Conservation (phyloP, 257 asterid genomes). For the Solanum lycopersicoides region DNA sequence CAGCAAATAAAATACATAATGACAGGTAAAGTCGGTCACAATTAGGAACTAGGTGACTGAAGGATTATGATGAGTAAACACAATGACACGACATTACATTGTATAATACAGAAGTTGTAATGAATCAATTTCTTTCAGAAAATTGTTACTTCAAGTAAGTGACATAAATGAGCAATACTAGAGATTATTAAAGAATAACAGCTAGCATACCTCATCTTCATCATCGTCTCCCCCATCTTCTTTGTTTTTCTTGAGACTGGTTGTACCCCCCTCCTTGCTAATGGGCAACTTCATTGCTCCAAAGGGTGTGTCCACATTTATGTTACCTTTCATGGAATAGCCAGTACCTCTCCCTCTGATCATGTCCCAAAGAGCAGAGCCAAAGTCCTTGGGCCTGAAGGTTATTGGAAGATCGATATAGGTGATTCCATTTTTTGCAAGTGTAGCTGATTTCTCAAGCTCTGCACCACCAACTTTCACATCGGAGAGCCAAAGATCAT, state of each 20-base stretch:
- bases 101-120: no score
- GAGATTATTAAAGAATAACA: not conserved
- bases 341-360: slow-evolving; percentile 92
- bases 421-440: slow-evolving; percentile 61
- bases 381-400: slow-evolving; percentile 98
- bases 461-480: slow-evolving; percentile 78
- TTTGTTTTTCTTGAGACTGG: slow-evolving; percentile 77
- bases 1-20: not conserved
- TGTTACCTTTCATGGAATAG: slow-evolving; percentile 73
- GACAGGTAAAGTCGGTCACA: not conserved
- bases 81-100: no score
- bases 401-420: slow-evolving; percentile 72
- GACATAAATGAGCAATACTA: not conserved
- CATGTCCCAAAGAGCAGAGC: slow-evolving; percentile 99
- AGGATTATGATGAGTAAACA: not conserved
- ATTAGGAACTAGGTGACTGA: not conserved
- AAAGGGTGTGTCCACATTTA: slow-evolving; percentile 82
- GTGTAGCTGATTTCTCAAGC: slow-evolving; percentile 42
- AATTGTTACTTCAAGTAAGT: not conserved
- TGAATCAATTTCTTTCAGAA: no score
- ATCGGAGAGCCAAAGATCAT: slow-evolving; percentile 78
- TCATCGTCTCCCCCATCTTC: slow-evolving; percentile 75
- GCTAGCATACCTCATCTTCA: slow-evolving; percentile 40
- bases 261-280: slow-evolving; percentile 83
- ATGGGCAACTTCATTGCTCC: slow-evolving; percentile 94